Percentiles rank a stretch among this genome's conserved stretches.
Conservation (phyloP, 2,329 filamentous ascomycete species). For the Paracoccidioides brasiliensis region DNA sequence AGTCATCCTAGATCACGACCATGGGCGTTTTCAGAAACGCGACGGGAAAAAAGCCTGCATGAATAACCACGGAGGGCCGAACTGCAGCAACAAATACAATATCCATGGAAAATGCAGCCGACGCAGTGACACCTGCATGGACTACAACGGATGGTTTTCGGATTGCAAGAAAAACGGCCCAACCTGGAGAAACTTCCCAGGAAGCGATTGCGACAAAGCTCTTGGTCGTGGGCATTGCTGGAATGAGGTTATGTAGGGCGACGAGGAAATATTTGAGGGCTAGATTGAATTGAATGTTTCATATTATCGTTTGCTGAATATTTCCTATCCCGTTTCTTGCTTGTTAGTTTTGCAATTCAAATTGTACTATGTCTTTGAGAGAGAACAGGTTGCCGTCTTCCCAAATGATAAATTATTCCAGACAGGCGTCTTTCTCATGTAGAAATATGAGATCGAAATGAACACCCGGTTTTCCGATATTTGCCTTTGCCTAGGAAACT, state of each 20-base stretch:
- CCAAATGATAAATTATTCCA: no score
- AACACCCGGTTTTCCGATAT: no score
- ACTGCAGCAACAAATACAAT: constrained; percentile 5
- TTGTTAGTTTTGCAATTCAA: no score
- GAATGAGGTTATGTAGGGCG: constrained; percentile 3
- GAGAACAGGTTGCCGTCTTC: no score
- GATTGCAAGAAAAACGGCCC: constrained; percentile 2
- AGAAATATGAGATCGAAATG: no score
- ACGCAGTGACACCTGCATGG: neutral
- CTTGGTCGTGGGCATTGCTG: constrained; percentile 2
- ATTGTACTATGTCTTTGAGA: no score
- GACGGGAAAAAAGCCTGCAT: neutral
- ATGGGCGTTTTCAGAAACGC: neutral
- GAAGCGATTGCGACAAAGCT: constrained; percentile 3
- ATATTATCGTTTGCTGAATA: neutral
- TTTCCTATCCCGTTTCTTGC: neutral
- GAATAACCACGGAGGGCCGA: constrained; percentile 3
- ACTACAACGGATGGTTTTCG: constrained; percentile 1
- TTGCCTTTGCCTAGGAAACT: no score
- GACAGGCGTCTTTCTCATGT: no score
- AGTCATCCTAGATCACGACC: neutral
- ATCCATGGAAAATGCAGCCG: constrained; percentile 3
- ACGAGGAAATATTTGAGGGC: neutral
- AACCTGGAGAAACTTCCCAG: constrained; percentile 1
- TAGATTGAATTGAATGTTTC: neutral